These are phyloP conservation scores for Telopea speciosissima DNA, from an alignment of 177 flowering plant genomes.

Conservation along the genomic window DNA sequence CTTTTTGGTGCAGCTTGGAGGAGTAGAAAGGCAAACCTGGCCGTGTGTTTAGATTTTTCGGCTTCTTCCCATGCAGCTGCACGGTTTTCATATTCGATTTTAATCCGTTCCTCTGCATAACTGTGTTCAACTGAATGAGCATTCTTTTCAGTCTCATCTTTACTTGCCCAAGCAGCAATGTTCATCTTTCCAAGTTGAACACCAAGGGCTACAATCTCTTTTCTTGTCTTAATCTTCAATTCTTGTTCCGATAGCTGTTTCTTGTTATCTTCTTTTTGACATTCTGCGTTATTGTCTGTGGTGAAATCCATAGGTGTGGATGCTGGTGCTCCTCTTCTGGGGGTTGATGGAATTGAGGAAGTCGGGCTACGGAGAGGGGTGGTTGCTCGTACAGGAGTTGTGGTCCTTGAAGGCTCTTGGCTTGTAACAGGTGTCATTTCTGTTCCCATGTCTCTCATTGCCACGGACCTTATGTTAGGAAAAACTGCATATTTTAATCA, in stretches of 20 bases:
- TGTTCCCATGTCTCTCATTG: slow-evolving; percentile 92
- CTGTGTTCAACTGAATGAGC: slow-evolving; percentile 20
- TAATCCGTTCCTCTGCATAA: slow-evolving; percentile 33
- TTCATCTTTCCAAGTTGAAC: slow-evolving; percentile 91
- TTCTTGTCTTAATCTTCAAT: slow-evolving; percentile 61
- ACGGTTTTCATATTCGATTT: slow-evolving; percentile 51
- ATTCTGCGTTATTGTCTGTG: slow-evolving; percentile 25
- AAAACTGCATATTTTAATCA: slow-evolving; percentile 27
- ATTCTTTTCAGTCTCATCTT: slow-evolving; percentile 49
- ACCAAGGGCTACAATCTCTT: slow-evolving; percentile 86
- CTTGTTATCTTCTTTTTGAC: slow-evolving; percentile 22
- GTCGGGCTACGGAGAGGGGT: slow-evolving; percentile 83
- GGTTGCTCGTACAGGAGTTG: slow-evolving; percentile 69
- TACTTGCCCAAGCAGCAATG: slow-evolving; percentile 95
- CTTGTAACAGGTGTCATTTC: slow-evolving; percentile 91
- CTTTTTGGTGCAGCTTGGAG: neutral
- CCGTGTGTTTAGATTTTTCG: slow-evolving; percentile 71
- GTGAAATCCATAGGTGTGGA: slow-evolving; percentile 35
- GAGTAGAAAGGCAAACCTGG: slow-evolving; percentile 44
- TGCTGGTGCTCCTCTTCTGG: slow-evolving; percentile 49
- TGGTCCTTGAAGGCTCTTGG: slow-evolving; percentile 84
- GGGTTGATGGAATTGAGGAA: slow-evolving; percentile 82
- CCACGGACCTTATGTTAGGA: slow-evolving; percentile 57
- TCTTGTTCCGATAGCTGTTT: slow-evolving; percentile 62
- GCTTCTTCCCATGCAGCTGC: slow-evolving; percentile 94